phyloP scores from a whole-genome alignment of 2,329 filamentous ascomycete genomes.

The Colletotrichum musicola region DNA sequence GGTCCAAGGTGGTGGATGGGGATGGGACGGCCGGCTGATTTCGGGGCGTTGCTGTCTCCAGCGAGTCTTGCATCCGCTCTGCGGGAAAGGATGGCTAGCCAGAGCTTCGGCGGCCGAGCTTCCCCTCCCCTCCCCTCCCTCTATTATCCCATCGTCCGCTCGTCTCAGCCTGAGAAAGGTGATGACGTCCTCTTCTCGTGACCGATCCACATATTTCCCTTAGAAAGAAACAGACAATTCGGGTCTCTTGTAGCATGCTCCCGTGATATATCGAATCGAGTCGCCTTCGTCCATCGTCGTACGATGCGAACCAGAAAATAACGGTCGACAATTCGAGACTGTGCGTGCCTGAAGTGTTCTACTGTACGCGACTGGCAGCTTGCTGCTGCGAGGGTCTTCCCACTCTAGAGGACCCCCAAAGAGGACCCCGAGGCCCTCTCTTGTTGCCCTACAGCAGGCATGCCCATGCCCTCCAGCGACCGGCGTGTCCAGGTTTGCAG shows the following conservation, averaged over 20 bases:
- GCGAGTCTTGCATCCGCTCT: not conserved
- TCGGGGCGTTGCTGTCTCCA: not conserved
- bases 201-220: slow-evolving; percentile 12
- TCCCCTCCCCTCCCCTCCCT: slow-evolving; percentile 13
- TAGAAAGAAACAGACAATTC: not conserved
- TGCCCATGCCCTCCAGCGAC: slow-evolving; percentile 24
- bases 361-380: slow-evolving; percentile 5
- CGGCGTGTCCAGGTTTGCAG: slow-evolving; percentile 28
- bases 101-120: slow-evolving; percentile 6
- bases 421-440: slow-evolving; percentile 13
- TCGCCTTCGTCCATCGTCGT: slow-evolving; percentile 9
- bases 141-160: slow-evolving; percentile 2
- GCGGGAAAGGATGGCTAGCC: not conserved
- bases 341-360: not conserved
- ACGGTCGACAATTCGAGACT: not conserved
- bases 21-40: not conserved
- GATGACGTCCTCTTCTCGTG: slow-evolving; percentile 4
- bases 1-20: not conserved
- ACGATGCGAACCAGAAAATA: slow-evolving; percentile 4
- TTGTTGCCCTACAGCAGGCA: slow-evolving; percentile 27
- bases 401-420: not conserved
- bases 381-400: not conserved
- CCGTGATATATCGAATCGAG: slow-evolving; percentile 3
- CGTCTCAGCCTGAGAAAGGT: not conserved
- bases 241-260: slow-evolving; percentile 14